These are phyloP conservation scores for Crucibulum laeve DNA, from an alignment of 768 basidiomycete species.

Conservation along the genomic window DNA sequence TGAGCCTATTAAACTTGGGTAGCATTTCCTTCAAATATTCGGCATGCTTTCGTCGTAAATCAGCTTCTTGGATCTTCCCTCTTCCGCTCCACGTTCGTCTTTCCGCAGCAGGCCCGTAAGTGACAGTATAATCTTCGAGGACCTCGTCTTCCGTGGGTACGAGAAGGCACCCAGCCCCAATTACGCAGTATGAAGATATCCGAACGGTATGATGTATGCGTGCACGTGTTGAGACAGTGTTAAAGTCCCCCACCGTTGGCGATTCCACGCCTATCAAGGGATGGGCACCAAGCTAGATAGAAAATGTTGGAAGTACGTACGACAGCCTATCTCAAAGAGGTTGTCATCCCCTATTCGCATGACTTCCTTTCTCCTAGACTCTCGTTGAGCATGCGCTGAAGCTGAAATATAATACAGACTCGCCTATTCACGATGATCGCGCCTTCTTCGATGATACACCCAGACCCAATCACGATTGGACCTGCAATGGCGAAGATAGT, in stretches of 20 bases:
- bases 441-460: slow-evolving; percentile 90
- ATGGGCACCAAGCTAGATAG: background rate
- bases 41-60: slow-evolving; percentile 80
- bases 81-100: slow-evolving; percentile 82
- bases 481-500: slow-evolving; percentile 90
- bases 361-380: slow-evolving; percentile 66
- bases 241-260: slow-evolving; percentile 78
- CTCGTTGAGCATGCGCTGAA: background rate
- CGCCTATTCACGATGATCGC: slow-evolving; percentile 88
- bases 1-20: slow-evolving; percentile 80
- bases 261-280: slow-evolving; percentile 71
- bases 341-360: slow-evolving; percentile 95
- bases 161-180: slow-evolving; percentile 79
- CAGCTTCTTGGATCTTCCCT: slow-evolving; percentile 78
- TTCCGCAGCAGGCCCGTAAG: slow-evolving; percentile 76
- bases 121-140: slow-evolving; percentile 77
- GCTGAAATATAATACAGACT: slow-evolving; percentile 4
- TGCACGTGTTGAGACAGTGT: slow-evolving; percentile 81
- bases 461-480: slow-evolving; percentile 83
- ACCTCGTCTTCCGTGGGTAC: slow-evolving; percentile 75
- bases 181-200: slow-evolving; percentile 74
- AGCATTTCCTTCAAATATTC: slow-evolving; percentile 92
- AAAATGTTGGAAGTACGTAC: slow-evolving; percentile 42
- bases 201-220: slow-evolving; percentile 82
- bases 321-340: slow-evolving; percentile 89